Percentiles rank a stretch among this genome's conserved stretches.
Evolutionary conservation across 768 basidiomycete species (phyloP).

Genomic region (Podaxis pistillaris): DNA sequence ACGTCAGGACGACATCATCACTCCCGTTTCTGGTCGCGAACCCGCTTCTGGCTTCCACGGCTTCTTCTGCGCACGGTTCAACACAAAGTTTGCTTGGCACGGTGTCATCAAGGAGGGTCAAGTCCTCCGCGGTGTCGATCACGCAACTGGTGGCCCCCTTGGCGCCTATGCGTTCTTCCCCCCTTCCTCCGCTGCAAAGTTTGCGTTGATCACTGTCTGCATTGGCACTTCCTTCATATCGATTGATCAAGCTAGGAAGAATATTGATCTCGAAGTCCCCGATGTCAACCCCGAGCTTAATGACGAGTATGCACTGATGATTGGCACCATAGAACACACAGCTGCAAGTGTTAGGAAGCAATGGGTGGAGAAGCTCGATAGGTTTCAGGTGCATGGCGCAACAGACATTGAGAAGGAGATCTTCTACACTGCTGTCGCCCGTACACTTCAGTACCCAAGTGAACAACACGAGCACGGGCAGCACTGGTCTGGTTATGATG

Average conservation of each 20-base stretch:
- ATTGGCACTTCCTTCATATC: conserved; percentile 78
- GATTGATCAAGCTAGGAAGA: conserved; percentile 57
- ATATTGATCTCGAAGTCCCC: conserved; percentile 40
- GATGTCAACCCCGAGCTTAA: conserved; percentile 11
- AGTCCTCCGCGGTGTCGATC: conserved; percentile 24
- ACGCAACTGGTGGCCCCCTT: conserved; percentile 42
- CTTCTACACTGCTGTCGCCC: conserved; percentile 65
- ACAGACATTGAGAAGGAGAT: conserved; percentile 32
- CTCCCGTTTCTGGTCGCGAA: conserved; percentile 44
- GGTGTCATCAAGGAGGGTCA: conserved; percentile 52
- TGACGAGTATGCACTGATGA: background rate
- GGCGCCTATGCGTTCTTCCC: conserved; percentile 53
- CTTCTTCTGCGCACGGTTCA: conserved; percentile 63
- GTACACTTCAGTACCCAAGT: conserved; percentile 73
- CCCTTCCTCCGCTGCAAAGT: conserved; percentile 15
- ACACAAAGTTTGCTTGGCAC: conserved; percentile 35
- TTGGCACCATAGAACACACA: conserved; percentile 47
- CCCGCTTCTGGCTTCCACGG: conserved; percentile 44
- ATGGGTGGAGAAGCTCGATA: conserved; percentile 59
- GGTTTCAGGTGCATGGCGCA: conserved; percentile 49
- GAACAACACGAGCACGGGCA: conserved; percentile 64
- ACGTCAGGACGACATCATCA: conserved; percentile 43
- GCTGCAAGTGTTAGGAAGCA: conserved; percentile 42
- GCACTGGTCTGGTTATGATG: conserved; percentile 81
- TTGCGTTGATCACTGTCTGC: conserved; percentile 44